Evolutionary conservation across 2,329 filamentous ascomycete species (phyloP).

Genomic region (Coleophoma cylindrospora): DNA sequence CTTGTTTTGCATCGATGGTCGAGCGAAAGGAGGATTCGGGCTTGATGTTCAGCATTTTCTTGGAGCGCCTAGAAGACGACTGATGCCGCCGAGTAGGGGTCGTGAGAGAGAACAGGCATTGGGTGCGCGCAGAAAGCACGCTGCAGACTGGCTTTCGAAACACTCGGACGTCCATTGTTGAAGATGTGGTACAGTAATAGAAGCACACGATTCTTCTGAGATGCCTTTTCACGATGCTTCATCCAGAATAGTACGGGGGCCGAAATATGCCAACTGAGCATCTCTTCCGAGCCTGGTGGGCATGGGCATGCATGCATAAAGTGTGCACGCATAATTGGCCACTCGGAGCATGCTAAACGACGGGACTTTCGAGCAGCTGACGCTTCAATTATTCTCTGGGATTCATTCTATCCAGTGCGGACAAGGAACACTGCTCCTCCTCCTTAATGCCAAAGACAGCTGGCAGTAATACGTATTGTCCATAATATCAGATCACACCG

Average conservation of each 20-base stretch:
- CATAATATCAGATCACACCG: not conserved
- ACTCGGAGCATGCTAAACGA: too few species aligned
- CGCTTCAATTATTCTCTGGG: not conserved
- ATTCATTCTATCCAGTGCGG: too few species aligned
- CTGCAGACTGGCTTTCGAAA: slow-evolving; percentile 22
- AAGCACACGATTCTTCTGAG: not conserved
- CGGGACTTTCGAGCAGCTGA: too few species aligned
- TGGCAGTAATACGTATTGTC: too few species aligned
- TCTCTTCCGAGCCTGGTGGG: too few species aligned
- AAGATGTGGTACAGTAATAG: not conserved
- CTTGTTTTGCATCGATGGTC: slow-evolving; percentile 27
- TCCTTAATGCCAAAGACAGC: too few species aligned
- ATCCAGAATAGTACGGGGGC: not conserved
- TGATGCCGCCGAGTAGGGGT: slow-evolving; percentile 23
- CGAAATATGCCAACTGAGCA: too few species aligned
- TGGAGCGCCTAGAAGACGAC: slow-evolving; percentile 26
- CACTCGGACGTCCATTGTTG: slow-evolving; percentile 23
- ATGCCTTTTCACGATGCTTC: not conserved
- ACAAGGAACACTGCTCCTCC: too few species aligned
- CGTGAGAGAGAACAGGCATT: slow-evolving; percentile 22
- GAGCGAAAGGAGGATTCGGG: slow-evolving; percentile 53
- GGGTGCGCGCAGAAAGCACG: slow-evolving; percentile 17
- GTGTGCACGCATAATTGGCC: too few species aligned
- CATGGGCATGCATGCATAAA: too few species aligned
- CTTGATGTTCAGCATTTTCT: slow-evolving; percentile 41